Evolutionary conservation across 2,329 filamentous ascomycete species (phyloP).

Genomic region (Phyllosticta citribraziliensis): DNA sequence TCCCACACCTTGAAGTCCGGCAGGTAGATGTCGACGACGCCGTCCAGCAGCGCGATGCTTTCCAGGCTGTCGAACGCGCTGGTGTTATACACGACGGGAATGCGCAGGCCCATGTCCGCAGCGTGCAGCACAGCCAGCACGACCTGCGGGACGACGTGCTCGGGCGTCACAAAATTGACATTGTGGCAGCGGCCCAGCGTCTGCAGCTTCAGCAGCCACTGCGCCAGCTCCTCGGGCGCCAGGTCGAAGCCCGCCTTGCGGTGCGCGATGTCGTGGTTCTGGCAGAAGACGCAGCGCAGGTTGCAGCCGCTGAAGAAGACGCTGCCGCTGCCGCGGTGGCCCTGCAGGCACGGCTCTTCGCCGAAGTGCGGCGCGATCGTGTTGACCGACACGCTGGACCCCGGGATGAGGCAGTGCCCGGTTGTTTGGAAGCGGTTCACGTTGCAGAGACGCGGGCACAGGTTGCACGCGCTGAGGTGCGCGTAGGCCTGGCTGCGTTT

Average conservation of each 20-base stretch:
- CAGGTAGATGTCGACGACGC: slow-evolving; percentile 77
- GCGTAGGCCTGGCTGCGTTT: slow-evolving; percentile 66
- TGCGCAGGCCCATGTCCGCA: slow-evolving; percentile 54
- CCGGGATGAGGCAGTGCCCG: slow-evolving; percentile 68
- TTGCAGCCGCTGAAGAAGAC: slow-evolving; percentile 78
- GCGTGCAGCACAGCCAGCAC: slow-evolving; percentile 67
- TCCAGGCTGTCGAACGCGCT: slow-evolving; percentile 69
- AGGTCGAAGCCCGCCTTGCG: slow-evolving; percentile 72
- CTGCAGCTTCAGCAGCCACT: slow-evolving; percentile 78
- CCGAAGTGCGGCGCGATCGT: slow-evolving; percentile 81
- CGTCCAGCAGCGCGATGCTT: slow-evolving; percentile 63
- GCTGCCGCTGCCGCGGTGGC: slow-evolving; percentile 67
- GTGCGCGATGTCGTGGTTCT: slow-evolving; percentile 78
- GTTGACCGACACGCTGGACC: slow-evolving; percentile 65
- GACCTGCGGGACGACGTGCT: slow-evolving; percentile 79
- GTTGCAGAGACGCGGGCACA: slow-evolving; percentile 67
- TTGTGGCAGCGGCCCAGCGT: slow-evolving; percentile 75
- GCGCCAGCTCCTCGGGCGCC: slow-evolving; percentile 65
- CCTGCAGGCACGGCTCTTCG: slow-evolving; percentile 76
- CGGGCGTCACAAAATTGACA: slow-evolving; percentile 79
- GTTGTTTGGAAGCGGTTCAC: slow-evolving; percentile 75
- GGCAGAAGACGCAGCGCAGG: slow-evolving; percentile 64
- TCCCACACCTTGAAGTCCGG: slow-evolving; percentile 83
- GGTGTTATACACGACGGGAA: slow-evolving; percentile 80
- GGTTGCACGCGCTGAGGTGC: slow-evolving; percentile 68